Percentiles rank a stretch among this genome's conserved stretches.
Conservation (phyloP, 495 filamentous ascomycete species). For the Cryomyces minteri region DNA sequence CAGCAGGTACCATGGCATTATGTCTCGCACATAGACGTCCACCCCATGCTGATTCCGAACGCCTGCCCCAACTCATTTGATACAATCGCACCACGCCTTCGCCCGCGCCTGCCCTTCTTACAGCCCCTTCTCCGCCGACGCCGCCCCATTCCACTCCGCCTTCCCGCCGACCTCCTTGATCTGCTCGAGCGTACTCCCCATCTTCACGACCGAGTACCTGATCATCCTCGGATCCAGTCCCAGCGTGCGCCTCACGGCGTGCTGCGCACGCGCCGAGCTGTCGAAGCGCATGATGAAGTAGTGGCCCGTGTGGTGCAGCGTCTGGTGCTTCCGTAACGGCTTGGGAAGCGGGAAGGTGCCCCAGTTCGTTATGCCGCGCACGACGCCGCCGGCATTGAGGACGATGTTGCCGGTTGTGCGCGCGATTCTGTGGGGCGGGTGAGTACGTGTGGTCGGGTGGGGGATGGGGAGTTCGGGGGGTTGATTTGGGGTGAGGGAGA, state of each 20-base stretch:
- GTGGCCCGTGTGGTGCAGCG: slow-evolving; percentile 62
- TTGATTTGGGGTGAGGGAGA: slow-evolving; percentile 4
- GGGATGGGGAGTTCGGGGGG: neutral
- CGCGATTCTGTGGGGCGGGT: slow-evolving; percentile 46
- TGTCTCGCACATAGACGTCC: too few relatives aligned
- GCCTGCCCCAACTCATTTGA: neutral
- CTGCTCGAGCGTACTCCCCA: slow-evolving; percentile 62
- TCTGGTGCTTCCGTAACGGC: slow-evolving; percentile 52
- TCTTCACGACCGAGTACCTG: slow-evolving; percentile 64
- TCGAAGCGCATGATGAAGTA: slow-evolving; percentile 99
- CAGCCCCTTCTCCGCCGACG: too few relatives aligned
- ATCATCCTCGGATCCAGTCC: slow-evolving; percentile 85
- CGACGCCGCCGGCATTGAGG: slow-evolving; percentile 69
- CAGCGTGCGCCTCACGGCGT: slow-evolving; percentile 51
- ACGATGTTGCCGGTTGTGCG: slow-evolving; percentile 67
- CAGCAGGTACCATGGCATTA: too few relatives aligned
- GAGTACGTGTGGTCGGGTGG: slow-evolving; percentile 1
- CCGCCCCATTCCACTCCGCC: slow-evolving; percentile 30
- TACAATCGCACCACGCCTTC: too few relatives aligned
- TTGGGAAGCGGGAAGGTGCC: slow-evolving; percentile 71
- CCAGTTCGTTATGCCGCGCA: slow-evolving; percentile 90
- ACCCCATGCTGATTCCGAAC: neutral
- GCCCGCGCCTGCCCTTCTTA: too few relatives aligned
- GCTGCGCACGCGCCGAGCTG: slow-evolving; percentile 46
- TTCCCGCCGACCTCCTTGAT: slow-evolving; percentile 40